Evolutionary conservation across 495 filamentous ascomycete genomes (phyloP).

Genomic region (Neurospora terricola): DNA sequence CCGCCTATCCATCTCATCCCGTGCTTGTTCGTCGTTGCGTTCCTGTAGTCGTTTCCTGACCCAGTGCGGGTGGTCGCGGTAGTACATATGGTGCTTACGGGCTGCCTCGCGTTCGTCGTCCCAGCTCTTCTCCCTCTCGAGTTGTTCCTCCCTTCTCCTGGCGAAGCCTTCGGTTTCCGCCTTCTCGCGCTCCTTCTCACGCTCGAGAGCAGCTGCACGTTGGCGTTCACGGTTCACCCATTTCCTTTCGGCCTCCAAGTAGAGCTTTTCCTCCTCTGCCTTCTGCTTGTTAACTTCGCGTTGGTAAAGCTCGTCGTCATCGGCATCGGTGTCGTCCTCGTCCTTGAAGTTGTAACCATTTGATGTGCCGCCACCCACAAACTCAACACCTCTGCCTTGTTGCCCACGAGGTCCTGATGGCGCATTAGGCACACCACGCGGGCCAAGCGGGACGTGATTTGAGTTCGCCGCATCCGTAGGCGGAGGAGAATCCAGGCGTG

Average conservation of each 20-base stretch:
- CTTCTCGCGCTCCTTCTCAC: conserved; percentile 69
- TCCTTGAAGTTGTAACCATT: conserved; percentile 53
- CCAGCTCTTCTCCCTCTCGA: conserved; percentile 68
- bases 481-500: conserved; percentile 60
- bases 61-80: conserved; percentile 75
- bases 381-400: conserved; percentile 49
- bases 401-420: conserved; percentile 68
- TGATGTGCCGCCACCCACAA: conserved; percentile 68
- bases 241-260: conserved; percentile 74
- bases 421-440: conserved; percentile 65
- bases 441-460: conserved; percentile 64
- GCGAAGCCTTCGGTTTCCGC: conserved; percentile 62
- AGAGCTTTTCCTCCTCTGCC: conserved; percentile 68
- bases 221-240: conserved; percentile 86
- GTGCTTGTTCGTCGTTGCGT: conserved; percentile 57
- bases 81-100: conserved; percentile 71
- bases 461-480: conserved; percentile 56
- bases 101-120: conserved; percentile 75
- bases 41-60: conserved; percentile 68
- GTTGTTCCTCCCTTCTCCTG: conserved; percentile 44
- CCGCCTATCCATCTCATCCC: conserved; percentile 73
- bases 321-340: conserved; percentile 82
- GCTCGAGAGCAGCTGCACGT: conserved; percentile 70
- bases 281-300: conserved; percentile 60
- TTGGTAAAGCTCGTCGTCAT: conserved; percentile 76